Evolutionary conservation across 257 asterid genomes (phyloP).

Genomic region (Przewalskia tangutica): DNA sequence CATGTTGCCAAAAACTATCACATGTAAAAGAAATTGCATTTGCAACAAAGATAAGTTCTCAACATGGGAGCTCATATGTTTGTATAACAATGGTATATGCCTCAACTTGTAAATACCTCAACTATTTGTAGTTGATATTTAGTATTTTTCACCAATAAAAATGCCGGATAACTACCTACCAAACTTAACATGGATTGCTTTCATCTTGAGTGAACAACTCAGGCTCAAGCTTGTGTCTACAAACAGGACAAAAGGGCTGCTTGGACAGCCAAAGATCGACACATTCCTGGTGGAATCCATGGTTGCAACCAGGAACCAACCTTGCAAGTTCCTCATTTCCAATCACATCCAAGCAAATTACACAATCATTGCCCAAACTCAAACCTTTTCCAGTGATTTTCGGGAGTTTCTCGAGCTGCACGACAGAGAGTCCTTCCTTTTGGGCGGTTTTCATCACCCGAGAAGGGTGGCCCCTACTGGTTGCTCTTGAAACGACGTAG

Average conservation of each 20-base stretch:
- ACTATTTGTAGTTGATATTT: too few relatives aligned
- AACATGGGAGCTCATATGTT: neutral
- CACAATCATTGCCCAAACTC: neutral
- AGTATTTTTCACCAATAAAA: neutral
- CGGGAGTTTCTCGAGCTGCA: constrained; percentile 3
- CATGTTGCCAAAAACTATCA: too few relatives aligned
- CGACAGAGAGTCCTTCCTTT: neutral
- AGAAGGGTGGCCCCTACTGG: neutral
- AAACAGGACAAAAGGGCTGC: constrained; percentile 13
- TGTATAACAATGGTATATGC: too few relatives aligned
- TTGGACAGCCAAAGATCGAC: constrained; percentile 14
- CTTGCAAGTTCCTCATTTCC: neutral
- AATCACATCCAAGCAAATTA: constrained; percentile 4
- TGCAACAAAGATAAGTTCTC: neutral
- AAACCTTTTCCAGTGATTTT: neutral
- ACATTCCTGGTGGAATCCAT: constrained; percentile 18
- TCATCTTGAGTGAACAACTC: neutral
- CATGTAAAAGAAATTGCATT: neutral
- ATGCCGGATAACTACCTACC: neutral
- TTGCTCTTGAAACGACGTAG: neutral
- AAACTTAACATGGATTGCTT: neutral
- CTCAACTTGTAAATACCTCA: neutral
- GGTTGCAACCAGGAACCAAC: constrained; percentile 16
- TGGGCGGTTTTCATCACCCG: neutral
- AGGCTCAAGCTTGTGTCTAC: neutral